phyloP scores from a whole-genome alignment of 805 yeast genomes.

The Hanseniaspora singularis region DNA sequence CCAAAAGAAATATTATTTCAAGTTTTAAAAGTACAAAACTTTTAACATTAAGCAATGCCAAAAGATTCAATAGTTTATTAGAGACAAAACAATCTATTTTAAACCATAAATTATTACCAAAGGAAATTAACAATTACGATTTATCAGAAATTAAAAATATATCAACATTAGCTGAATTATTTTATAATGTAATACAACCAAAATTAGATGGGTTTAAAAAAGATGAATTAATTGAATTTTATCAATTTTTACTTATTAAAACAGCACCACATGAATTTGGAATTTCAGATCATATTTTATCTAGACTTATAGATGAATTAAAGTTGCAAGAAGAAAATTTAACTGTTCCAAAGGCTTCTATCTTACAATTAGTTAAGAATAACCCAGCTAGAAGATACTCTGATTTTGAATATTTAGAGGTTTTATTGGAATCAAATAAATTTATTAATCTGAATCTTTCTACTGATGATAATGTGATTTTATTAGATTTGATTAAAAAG shows the following conservation, averaged over 20 bases:
- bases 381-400: constrained; percentile 15
- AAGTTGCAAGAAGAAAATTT: not conserved
- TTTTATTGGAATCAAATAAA: not conserved
- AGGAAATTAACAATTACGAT: not conserved
- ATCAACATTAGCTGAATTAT: not conserved
- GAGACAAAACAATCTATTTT: constrained; percentile 3
- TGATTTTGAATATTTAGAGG: constrained; percentile 2
- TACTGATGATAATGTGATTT: constrained; percentile 20
- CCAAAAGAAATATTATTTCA: not conserved
- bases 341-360: constrained; percentile 23
- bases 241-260: not conserved
- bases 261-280: constrained; percentile 9
- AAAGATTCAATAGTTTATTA: not conserved
- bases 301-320: not conserved
- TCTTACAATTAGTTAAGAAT: constrained; percentile 23
- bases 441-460: not conserved
- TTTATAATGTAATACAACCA: constrained; percentile 1
- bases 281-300: constrained; percentile 6
- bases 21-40: too few relatives aligned
- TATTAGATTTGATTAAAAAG: constrained; percentile 28
- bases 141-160: not conserved
- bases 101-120: not conserved
- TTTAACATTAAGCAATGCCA: not conserved
- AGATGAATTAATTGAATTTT: not conserved
- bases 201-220: not conserved